phyloP scores from a whole-genome alignment of 129 eudicot species.

The Helianthus annuus region HanXRQr2.0-SUNRISE NC_035436.2:203608287-203608786 shows the following conservation, averaged over 20 bases:
- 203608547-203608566: constrained; percentile 89
- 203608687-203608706: constrained; percentile 85
- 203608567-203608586: constrained; percentile 83
- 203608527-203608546: constrained; percentile 31
- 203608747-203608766: too few species aligned
- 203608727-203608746: background rate
- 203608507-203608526: background rate
- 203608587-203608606: constrained; percentile 97
- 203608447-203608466: constrained; percentile 99
- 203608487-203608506: background rate
- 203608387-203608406: constrained; percentile 92
- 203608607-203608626: constrained; percentile 93
- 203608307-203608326: constrained; percentile 80
- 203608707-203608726: constrained; percentile 72
- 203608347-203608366: constrained; percentile 91
- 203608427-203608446: constrained; percentile 89
- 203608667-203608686: constrained; percentile 84
- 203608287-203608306: constrained; percentile 3
- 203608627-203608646: constrained; percentile 94
- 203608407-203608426: constrained; percentile 85
- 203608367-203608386: constrained; percentile 95
- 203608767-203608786: too few species aligned
- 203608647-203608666: constrained; percentile 90
- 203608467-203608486: constrained; percentile 7
- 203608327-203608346: constrained; percentile 88